Evolutionary conservation across 768 basidiomycete genomes (phyloP).

Genomic region (Kwoniella dendrophila): DNA sequence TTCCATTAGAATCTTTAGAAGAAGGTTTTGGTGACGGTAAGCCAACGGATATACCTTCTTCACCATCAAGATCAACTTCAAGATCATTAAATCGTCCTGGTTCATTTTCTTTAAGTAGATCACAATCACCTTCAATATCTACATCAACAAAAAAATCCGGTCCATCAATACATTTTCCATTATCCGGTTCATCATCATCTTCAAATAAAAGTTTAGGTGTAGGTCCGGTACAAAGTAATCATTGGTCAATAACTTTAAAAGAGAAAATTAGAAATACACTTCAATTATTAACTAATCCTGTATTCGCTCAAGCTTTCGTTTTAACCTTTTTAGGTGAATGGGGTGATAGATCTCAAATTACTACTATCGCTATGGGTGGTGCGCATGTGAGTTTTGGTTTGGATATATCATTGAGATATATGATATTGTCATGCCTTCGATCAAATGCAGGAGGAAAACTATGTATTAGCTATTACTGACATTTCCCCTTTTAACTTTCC

Average conservation of each 20-base stretch:
- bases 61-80: conserved; percentile 6
- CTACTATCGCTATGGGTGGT: conserved; percentile 92
- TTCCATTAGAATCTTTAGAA: conserved; percentile 76
- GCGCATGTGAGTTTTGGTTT: conserved; percentile 82
- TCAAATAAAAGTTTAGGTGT: conserved; percentile 17
- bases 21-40: conserved; percentile 60
- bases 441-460: too few relatives aligned
- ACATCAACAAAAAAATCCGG: conserved; percentile 5
- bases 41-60: conserved; percentile 10
- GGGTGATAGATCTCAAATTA: conserved; percentile 97
- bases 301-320: conserved; percentile 92
- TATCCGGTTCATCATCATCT: conserved; percentile 9
- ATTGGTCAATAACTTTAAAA: conserved; percentile 38
- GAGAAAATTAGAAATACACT: conserved; percentile 82
- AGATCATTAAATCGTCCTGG: not conserved
- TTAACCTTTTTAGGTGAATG: conserved; percentile 98
- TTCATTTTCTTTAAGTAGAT: too few relatives aligned
- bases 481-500: not conserved
- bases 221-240: conserved; percentile 19
- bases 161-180: conserved; percentile 26
- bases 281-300: conserved; percentile 80
- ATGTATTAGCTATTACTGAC: too few relatives aligned
- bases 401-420: too few relatives aligned
- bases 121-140: not conserved
- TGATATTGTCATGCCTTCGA: not conserved